These are phyloP conservation scores for Paramecium pentaurelia DNA, from an alignment of 73 alveolate genomes.

Conservation along the genomic window DNA sequence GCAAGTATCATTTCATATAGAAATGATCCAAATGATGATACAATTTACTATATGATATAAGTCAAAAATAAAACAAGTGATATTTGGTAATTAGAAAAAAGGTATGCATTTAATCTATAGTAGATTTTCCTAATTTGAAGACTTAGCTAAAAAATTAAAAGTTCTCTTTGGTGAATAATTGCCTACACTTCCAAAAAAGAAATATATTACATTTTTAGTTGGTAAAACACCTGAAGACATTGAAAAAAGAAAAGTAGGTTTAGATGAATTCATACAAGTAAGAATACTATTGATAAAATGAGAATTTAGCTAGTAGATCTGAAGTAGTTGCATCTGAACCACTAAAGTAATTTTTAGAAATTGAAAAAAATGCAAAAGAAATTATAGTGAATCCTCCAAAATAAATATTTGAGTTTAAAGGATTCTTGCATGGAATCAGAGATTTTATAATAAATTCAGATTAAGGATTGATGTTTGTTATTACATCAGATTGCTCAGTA, in stretches of 20 bases:
- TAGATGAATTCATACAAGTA: slow-evolving; percentile 48
- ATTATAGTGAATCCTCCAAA: slow-evolving; percentile 46
- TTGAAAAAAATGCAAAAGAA: slow-evolving; percentile 56
- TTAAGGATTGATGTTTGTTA: slow-evolving; percentile 58
- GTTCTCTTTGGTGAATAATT: slow-evolving; percentile 41
- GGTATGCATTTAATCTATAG: background rate
- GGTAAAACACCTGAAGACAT: slow-evolving; percentile 45
- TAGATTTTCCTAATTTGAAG: slow-evolving; percentile 57
- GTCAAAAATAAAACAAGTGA: slow-evolving; percentile 19
- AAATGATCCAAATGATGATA: slow-evolving; percentile 7
- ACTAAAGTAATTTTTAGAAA: slow-evolving; percentile 59
- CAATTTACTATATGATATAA: background rate
- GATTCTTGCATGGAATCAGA: slow-evolving; percentile 60
- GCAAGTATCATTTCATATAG: background rate
- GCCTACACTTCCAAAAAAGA: slow-evolving; percentile 48
- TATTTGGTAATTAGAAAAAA: slow-evolving; percentile 16
- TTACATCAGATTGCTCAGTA: slow-evolving; percentile 52
- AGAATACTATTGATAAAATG: background rate
- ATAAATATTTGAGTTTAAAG: slow-evolving; percentile 38
- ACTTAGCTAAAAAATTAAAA: slow-evolving; percentile 28
- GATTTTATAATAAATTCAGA: slow-evolving; percentile 44
- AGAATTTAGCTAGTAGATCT: slow-evolving; percentile 31
- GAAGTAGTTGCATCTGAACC: slow-evolving; percentile 55
- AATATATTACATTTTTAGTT: slow-evolving; percentile 49
- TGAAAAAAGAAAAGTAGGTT: slow-evolving; percentile 52